Evolutionary conservation across 257 asterid species (phyloP).

Genomic region (Fraxinus anomala): DNA sequence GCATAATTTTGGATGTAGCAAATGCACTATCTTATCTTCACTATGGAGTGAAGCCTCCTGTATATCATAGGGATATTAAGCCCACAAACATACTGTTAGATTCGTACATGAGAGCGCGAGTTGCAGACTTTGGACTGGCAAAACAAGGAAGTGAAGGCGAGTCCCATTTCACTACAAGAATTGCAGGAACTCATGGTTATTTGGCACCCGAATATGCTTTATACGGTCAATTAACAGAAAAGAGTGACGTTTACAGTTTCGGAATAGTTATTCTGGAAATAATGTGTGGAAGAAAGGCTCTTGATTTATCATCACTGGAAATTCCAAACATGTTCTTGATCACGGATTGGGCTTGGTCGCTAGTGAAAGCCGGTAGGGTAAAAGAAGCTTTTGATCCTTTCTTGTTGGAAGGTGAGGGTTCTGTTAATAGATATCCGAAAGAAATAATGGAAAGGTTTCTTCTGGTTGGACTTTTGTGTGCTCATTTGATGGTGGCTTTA

Average conservation of each 20-base stretch:
- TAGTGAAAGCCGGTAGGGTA: conserved; percentile 43
- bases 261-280: conserved; percentile 58
- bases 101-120: conserved; percentile 53
- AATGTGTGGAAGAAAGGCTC: conserved; percentile 59
- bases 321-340: conserved; percentile 33
- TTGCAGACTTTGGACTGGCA: conserved; percentile 65
- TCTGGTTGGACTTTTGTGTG: conserved; percentile 62
- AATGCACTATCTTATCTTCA: conserved; percentile 64
- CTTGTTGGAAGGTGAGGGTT: conserved; percentile 30
- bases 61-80: conserved; percentile 69
- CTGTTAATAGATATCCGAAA: conserved; percentile 18
- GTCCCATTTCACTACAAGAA: conserved; percentile 43
- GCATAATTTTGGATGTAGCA: conserved; percentile 61
- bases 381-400: conserved; percentile 49
- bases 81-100: conserved; percentile 63
- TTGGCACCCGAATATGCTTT: conserved; percentile 69
- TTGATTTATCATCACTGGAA: conserved; percentile 34
- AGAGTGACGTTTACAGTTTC: conserved; percentile 67
- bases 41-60: conserved; percentile 59
- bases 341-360: conserved; percentile 70
- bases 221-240: conserved; percentile 62
- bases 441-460: conserved; percentile 55
- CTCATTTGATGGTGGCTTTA: conserved; percentile 69
- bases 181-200: conserved; percentile 64
- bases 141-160: conserved; percentile 40